Percentiles rank a stretch among this genome's conserved stretches.
Conservation (phyloP, 2,329 filamentous ascomycete genomes). For the Penicillium corylophilum region DNA sequence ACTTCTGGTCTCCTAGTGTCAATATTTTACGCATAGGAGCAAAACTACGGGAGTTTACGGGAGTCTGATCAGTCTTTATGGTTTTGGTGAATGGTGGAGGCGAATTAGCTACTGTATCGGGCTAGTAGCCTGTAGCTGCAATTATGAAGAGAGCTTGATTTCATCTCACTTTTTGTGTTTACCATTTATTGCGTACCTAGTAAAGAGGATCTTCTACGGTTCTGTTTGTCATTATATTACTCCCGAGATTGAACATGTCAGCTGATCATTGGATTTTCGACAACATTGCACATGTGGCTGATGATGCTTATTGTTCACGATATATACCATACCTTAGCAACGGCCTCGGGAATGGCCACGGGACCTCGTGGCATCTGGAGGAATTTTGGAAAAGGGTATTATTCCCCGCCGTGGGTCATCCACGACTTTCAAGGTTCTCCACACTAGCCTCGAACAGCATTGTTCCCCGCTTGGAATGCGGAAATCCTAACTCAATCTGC, state of each 20-base stretch:
- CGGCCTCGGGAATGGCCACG: no score
- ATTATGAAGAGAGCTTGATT: not conserved
- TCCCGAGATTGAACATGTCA: no score
- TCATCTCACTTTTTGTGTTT: not conserved
- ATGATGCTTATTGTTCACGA: no score
- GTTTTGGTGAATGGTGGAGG: not conserved
- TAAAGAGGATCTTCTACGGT: no score
- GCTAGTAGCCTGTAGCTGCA: not conserved
- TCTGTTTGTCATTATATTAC: no score
- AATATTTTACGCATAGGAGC: not conserved
- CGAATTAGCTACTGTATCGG: not conserved
- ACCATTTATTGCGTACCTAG: no score
- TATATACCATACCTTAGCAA: no score
- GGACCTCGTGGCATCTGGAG: no score
- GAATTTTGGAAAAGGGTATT: not conserved
- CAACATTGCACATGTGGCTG: no score
- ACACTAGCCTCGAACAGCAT: not conserved
- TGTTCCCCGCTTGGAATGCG: slow-evolving; percentile 5
- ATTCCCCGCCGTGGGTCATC: slow-evolving; percentile 10
- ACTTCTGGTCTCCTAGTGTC: not conserved
- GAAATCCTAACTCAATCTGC: slow-evolving; percentile 1
- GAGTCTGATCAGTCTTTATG: no score
- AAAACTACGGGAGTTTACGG: not conserved
- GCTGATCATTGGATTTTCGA: no score
- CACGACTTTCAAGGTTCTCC: not conserved